Percentiles rank a stretch among this genome's conserved stretches.
These are phyloP conservation scores for Aspergillus nanangensis DNA, from an alignment of 495 filamentous ascomycete genomes.

Conservation along the genomic window DNA sequence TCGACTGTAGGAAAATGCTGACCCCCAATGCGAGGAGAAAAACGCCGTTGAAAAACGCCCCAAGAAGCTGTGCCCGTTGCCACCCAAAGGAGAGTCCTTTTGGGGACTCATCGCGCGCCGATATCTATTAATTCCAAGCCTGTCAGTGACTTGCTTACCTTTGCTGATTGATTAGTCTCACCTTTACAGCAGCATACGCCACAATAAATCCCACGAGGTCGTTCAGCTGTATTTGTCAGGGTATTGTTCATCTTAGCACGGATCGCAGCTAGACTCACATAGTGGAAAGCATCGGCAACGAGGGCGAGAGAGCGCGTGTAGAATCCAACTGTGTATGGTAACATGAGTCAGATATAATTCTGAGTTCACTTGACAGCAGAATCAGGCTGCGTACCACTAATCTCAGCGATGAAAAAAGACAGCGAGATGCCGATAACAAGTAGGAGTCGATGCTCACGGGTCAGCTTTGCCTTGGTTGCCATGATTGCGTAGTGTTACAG, in stretches of 20 bases:
- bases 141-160: too few relatives aligned
- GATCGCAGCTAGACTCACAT: constrained; percentile 47
- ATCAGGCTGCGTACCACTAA: constrained; percentile 19
- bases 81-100: constrained; percentile 52
- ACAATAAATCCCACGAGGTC: constrained; percentile 85
- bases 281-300: constrained; percentile 91
- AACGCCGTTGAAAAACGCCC: constrained; percentile 87
- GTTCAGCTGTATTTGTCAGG: constrained; percentile 56
- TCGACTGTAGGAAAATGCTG: constrained; percentile 86
- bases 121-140: constrained; percentile 20
- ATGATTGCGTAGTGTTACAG: too few relatives aligned
- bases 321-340: constrained; percentile 54
- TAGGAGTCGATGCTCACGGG: constrained; percentile 21
- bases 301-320: constrained; percentile 79
- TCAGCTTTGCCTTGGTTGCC: too few relatives aligned
- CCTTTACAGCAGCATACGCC: constrained; percentile 78
- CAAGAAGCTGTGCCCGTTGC: constrained; percentile 83
- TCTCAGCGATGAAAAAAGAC: constrained; percentile 39
- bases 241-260: background rate
- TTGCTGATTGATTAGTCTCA: too few relatives aligned
- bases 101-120: constrained; percentile 24
- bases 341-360: background rate
- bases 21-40: constrained; percentile 87
- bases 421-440: constrained; percentile 34
- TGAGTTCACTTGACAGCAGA: background rate